Evolutionary conservation across 495 filamentous ascomycete genomes (phyloP).

Genomic region (Daldinia grandis): DNA sequence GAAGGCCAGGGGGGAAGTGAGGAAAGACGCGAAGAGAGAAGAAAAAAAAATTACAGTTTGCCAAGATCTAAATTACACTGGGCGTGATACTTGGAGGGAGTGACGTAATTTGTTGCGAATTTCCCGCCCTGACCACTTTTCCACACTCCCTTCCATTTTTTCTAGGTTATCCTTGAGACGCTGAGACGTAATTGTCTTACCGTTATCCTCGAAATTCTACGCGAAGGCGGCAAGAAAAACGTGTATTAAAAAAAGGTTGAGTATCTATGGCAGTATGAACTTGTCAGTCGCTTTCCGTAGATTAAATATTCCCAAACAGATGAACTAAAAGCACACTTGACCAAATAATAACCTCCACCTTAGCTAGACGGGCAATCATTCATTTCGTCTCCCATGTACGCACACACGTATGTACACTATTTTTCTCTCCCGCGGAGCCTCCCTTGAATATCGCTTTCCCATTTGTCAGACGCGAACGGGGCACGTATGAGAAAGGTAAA

Average conservation of each 20-base stretch:
- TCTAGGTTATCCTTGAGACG: constrained; percentile 15
- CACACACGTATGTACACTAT: not conserved
- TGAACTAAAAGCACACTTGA: not conserved
- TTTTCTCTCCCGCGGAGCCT: constrained; percentile 27
- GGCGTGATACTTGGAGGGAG: constrained; percentile 42
- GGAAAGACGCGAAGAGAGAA: constrained; percentile 2
- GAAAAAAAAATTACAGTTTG: constrained; percentile 36
- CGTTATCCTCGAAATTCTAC: constrained; percentile 18
- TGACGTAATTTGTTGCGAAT: constrained; percentile 48
- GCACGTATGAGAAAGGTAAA: constrained; percentile 15
- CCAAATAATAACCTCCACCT: not conserved
- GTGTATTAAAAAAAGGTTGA: not conserved
- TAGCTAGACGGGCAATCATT: not conserved
- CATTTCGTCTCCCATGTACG: constrained; percentile 6
- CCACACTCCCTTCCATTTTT: constrained; percentile 31
- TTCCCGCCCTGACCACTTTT: constrained; percentile 34
- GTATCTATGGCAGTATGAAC: too few relatives aligned
- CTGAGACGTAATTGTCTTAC: not conserved
- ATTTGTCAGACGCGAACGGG: constrained; percentile 45
- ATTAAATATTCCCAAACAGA: too few relatives aligned
- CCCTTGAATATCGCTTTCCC: constrained; percentile 29
- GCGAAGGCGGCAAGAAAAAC: constrained; percentile 22
- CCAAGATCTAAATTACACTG: constrained; percentile 29
- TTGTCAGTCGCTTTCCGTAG: too few relatives aligned
- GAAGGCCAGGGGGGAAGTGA: constrained; percentile 17